Evolutionary conservation across 371 early-diverging fungal genomes (phyloP), one percentile per base, ranked within the genome.

Genomic region (Mucor mucedo): DNA sequence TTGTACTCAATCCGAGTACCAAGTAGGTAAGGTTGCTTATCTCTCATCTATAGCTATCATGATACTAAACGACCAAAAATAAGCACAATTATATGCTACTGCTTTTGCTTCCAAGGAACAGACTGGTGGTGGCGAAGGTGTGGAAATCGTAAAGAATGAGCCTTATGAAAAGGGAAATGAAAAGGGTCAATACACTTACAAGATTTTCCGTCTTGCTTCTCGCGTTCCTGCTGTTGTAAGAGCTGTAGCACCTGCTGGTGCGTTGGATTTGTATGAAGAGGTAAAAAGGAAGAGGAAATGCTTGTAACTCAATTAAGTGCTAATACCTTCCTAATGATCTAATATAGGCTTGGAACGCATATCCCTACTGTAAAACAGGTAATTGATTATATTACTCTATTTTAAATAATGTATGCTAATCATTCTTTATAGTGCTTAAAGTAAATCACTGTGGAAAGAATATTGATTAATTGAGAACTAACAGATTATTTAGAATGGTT

Each of bases 311-410:
- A 54, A 39, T 41, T 11, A 50, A 4, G 30, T 50, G 13, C 32
- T 30, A 2, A 50, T 10, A 28, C 9, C 29, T 6, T 50, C 32
- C 13, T 32, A 30, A 4, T 47, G 4, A 21, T 27, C 55, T 6
- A n/a, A 21, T 48, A 38, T 69, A 78, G 76, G 93, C 93, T 41
- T 92, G 93, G 93, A 92, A 92, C 69, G 93, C 89, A 28, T 92
- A 90, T 69, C 93, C 93, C 10, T 87, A 89, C 63, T 90, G 90
- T 79, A 87, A 84, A 76, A 90, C 90, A 71, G 86, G 89, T 91
- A 84, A 75, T 2, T 52, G 4, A 13, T 8, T 10, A 3, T 4
- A 40, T 21, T 28, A 55, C 1, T 39, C 21, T 55, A 39, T 55
- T 55, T 16, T 21, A 9, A 13, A 2, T 55, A 28, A 27, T 28